Evolutionary conservation across 2,329 filamentous ascomycete genomes (phyloP), one percentile per base, ranked within the genome.

Genomic region (Botrytis aclada): DNA sequence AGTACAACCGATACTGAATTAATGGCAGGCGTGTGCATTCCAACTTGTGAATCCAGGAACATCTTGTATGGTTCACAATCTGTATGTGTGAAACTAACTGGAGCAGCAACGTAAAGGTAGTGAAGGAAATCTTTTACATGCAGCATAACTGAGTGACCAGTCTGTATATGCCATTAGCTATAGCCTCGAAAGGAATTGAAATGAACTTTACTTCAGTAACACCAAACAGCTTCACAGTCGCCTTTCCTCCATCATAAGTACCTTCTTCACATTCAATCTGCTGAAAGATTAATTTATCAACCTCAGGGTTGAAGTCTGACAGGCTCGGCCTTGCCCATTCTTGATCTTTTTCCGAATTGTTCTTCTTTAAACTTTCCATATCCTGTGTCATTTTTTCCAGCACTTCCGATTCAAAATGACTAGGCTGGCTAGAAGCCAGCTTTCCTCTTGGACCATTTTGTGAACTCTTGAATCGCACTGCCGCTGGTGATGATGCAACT

Each of bases 51-150:
- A 79, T 99, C 95, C 47, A 99, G 88, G 79, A 90, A 98, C 6
- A 88, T 85, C 80, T 92, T 93, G 85, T 92, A 99, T 0, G 88
- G 84, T 25, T 90, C 86, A 81, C 94, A 94, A 80, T 99, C 94
- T 60, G 90, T 87, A 63, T 89, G 89, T 41, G 89, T 88, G 82
- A 99, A 99, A 39, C 89, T 88, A 14, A 95, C 85, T 0, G 96
- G 96, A 0, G 97, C 96, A 16, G 93, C 92, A 63, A 98, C 90
- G 79, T 97, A 99, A 72, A 99, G 89, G 81, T 99, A 99, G 82
- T 99, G 96, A 77, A 94, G 91, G 83, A 99, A 99, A 80, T 94
- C 93, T 25, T 93, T 97, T 75, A 99, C 95, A 82, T 99, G 96
- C 20, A 99, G 86, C 82, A 99, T 88, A 56, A 97, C 94, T 4